Base-by-base conservation (phyloP, 1,284 basidiomycete genomes). In the Moniliophthora roreri region DNA sequence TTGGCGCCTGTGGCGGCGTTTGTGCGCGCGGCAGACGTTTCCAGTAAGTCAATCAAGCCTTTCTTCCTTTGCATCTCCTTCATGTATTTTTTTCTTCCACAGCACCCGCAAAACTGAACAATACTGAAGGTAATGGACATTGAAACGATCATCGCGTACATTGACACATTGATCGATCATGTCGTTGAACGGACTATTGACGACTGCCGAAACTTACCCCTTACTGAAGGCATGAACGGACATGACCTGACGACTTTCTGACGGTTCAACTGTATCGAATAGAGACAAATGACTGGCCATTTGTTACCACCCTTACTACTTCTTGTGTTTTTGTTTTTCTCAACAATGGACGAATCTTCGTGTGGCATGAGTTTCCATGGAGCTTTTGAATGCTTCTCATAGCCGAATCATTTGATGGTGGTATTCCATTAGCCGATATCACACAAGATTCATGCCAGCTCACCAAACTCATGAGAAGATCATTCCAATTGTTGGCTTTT, bases 1-100 rank as follows among this genome's bases (percentile, higher is more conserved):
- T 76, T 23, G 71, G 69, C 44, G 67, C 75, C 32, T 76, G 69
- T 57, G 65, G 62, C 57, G 75, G 73, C 24, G 60, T 78, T 23
- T 71, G 70, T 56, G 61, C 63, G 52, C 68, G 62, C 50, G 64
- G 70, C 23, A 50, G 66, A 26, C 49, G 49, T 4, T 35, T 40
- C 40, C 55, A 55, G 54, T 45, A 46, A 46, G 24, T 10, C 42
- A 36, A 26, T 40, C 28, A 3, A 48, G 52, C 13, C 15, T 46
- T 18, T 32, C 24, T 5, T 46, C 35, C 16, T 28, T n/a, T 37
- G n/a, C 24, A 46, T 16, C 11, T 32, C 6, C 6, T 11, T 32
- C 28, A 32, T 11, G 7, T 23, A 26, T 20, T 8, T 20, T 42
- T 26, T 24, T 11, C 32, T 26, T 42, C 42, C 26, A 32, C 38